Evolutionary conservation across 148 eudicot genomes (phyloP).

Genomic region (Dianthus caryophyllus): DNA sequence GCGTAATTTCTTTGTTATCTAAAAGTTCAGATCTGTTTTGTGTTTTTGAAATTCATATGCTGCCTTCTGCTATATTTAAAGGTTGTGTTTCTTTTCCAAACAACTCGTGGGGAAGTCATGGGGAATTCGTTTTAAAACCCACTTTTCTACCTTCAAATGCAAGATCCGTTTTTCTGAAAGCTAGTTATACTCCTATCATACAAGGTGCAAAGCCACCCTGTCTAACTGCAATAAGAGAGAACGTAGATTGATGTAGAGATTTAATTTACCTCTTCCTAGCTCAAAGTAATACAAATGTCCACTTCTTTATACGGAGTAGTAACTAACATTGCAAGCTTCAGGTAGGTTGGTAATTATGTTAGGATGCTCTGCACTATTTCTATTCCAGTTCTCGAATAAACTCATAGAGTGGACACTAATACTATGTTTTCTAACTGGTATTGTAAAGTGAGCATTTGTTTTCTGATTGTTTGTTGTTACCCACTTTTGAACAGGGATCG

Average conservation of each 20-base stretch:
- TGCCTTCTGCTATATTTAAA: not conserved
- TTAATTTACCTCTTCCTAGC: slow-evolving; percentile 1
- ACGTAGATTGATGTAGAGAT: not conserved
- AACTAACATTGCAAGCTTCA: not conserved
- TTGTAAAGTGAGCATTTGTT: no score
- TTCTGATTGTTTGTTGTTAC: no score
- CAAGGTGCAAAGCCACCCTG: no score
- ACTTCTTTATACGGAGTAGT: no score
- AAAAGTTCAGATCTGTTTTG: not conserved
- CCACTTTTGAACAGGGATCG: no score
- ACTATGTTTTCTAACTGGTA: no score
- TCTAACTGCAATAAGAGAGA: not conserved
- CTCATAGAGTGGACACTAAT: no score
- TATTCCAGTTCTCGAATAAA: no score
- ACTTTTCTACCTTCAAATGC: no score
- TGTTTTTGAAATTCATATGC: not conserved
- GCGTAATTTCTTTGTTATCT: not conserved
- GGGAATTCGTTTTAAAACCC: not conserved
- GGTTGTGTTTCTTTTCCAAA: not conserved
- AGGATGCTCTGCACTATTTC: no score
- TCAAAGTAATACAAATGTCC: not conserved
- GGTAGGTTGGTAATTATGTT: not conserved
- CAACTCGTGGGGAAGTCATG: not conserved
- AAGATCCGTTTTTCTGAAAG: no score
- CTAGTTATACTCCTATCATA: no score